Evolutionary conservation across 495 filamentous ascomycete species (phyloP).

Genomic region (Gamarada debralockiae): DNA sequence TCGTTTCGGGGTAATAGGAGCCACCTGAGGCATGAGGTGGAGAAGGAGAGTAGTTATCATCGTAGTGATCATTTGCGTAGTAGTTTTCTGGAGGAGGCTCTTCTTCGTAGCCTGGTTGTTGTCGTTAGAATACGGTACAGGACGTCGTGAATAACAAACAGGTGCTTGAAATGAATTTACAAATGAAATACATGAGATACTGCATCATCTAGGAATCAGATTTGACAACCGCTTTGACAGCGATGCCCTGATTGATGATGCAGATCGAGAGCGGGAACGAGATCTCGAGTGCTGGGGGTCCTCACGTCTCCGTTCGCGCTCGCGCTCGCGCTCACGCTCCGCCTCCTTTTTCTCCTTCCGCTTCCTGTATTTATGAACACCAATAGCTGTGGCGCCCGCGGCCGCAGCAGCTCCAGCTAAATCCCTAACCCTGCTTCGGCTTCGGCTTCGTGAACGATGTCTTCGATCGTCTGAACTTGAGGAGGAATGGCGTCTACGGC

Average conservation of each 20-base stretch:
- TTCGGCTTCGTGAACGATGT: conserved; percentile 44
- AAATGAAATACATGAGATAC: conserved; percentile 1
- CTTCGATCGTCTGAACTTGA: conserved; percentile 22
- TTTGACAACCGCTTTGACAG: conserved; percentile 22
- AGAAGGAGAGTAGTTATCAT: conserved; percentile 36
- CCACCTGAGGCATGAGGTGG: conserved; percentile 51
- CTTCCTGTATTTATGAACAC: conserved; percentile 70
- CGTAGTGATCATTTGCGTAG: conserved; percentile 28
- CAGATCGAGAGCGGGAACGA: conserved; percentile 23
- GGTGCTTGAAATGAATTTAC: neutral
- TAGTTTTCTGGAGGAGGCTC: conserved; percentile 33
- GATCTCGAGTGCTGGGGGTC: conserved; percentile 26
- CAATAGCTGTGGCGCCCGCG: conserved; percentile 70
- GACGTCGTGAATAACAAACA: conserved; percentile 1
- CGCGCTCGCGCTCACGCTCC: conserved; percentile 34
- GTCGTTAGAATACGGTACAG: conserved; percentile 19
- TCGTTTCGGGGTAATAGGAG: conserved; percentile 39
- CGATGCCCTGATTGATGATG: conserved; percentile 20
- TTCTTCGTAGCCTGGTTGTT: conserved; percentile 24
- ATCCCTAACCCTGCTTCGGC: conserved; percentile 56
- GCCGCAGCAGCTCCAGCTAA: conserved; percentile 66
- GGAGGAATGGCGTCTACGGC: conserved; percentile 26
- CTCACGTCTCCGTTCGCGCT: conserved; percentile 32
- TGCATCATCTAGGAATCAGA: conserved; percentile 21
- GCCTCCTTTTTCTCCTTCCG: conserved; percentile 44